These are phyloP conservation scores for Nissolia schottii DNA, from an alignment of 306 rosid genomes.

Conservation along the genomic window DNA sequence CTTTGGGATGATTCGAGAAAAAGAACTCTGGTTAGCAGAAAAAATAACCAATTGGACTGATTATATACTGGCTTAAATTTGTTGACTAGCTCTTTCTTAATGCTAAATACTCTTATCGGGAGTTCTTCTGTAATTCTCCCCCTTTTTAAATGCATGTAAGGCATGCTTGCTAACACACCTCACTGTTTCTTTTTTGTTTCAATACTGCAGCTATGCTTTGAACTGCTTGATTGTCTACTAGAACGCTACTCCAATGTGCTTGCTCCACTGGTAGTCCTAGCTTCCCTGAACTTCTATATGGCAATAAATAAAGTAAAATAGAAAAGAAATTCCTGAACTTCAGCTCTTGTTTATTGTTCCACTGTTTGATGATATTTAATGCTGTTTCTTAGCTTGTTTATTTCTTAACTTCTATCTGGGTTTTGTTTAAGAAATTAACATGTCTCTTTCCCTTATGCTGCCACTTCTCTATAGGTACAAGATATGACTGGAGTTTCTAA, in stretches of 20 bases:
- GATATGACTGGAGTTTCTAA: not conserved
- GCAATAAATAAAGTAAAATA: not conserved
- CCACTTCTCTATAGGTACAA: conserved; percentile 1
- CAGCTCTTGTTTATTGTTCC: not conserved
- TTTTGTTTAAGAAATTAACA: not conserved
- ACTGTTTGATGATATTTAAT: not conserved
- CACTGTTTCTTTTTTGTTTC: conserved; percentile 19
- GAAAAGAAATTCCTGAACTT: conserved; percentile 7
- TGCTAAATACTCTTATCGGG: conserved; percentile 5
- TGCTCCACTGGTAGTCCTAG: conserved; percentile 63
- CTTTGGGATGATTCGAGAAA: not conserved
- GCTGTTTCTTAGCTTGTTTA: not conserved
- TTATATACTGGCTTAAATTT: not conserved
- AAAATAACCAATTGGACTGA: not conserved
- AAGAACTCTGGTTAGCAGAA: not conserved
- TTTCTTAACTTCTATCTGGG: not conserved
- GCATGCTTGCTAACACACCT: conserved; percentile 11
- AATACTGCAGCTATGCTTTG: conserved; percentile 83
- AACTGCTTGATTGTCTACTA: conserved; percentile 71
- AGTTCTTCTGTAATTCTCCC: not conserved
- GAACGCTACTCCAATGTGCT: conserved; percentile 50
- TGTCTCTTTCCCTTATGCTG: not conserved
- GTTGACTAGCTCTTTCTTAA: not conserved
- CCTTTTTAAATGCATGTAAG: not conserved
- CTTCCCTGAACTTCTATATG: conserved; percentile 27